Evolutionary conservation across 2,329 filamentous ascomycete species (phyloP).

Genomic region (Ascochyta fabae): DNA sequence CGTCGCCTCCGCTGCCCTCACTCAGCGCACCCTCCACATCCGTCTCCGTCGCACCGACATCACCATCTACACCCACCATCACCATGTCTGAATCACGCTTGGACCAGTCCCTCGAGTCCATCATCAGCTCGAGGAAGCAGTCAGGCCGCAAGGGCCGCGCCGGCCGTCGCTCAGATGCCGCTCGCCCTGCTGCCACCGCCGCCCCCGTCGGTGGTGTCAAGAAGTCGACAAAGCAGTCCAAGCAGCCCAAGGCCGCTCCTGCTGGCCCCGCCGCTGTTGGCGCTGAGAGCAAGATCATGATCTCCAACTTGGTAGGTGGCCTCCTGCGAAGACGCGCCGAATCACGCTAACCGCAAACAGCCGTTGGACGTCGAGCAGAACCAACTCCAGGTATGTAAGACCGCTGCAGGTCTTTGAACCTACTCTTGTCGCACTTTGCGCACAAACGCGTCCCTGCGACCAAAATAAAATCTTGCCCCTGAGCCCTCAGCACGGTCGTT

Average conservation of each 20-base stretch:
- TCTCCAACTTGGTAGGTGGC: slow-evolving; percentile 90
- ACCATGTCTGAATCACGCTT: slow-evolving; percentile 71
- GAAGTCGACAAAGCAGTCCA: slow-evolving; percentile 71
- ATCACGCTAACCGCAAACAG: slow-evolving; percentile 63
- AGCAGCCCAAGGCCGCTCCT: slow-evolving; percentile 66
- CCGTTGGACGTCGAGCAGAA: slow-evolving; percentile 94
- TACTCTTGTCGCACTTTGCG: slow-evolving; percentile 41
- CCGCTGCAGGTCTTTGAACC: slow-evolving; percentile 59
- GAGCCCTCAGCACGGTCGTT: slow-evolving; percentile 31
- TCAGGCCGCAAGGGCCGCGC: slow-evolving; percentile 56
- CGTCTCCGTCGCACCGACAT: slow-evolving; percentile 1
- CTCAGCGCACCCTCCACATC: slow-evolving; percentile 16
- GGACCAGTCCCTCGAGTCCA: slow-evolving; percentile 96
- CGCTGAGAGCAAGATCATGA: slow-evolving; percentile 93
- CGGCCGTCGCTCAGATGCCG: slow-evolving; percentile 54
- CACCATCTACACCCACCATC: slow-evolving; percentile 6
- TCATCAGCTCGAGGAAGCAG: slow-evolving; percentile 77
- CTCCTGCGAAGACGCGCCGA: slow-evolving; percentile 1
- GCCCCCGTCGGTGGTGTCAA: slow-evolving; percentile 85
- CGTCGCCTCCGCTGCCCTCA: slow-evolving; percentile 22
- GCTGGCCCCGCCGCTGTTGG: slow-evolving; percentile 67
- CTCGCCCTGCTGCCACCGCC: slow-evolving; percentile 62
- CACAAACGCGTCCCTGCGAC: slow-evolving; percentile 45
- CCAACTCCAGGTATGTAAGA: slow-evolving; percentile 99
- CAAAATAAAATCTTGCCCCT: slow-evolving; percentile 26